Conservation (phyloP, 2,329 filamentous ascomycete genomes). For the Venturia asperata region DNA sequence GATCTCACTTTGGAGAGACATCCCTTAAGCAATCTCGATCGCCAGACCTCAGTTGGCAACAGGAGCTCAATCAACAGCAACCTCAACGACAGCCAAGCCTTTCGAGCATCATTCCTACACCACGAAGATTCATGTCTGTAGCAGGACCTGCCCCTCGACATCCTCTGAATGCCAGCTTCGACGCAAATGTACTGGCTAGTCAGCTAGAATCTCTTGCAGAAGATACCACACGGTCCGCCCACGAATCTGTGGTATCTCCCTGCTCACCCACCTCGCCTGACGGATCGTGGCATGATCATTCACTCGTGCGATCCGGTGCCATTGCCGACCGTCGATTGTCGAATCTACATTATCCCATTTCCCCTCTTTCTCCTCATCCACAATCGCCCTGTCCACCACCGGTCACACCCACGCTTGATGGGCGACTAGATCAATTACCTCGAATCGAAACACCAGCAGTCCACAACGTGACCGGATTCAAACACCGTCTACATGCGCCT, state of each 20-base stretch:
- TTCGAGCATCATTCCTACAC: conserved; percentile 15
- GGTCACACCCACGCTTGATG: conserved; percentile 4
- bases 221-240: neutral
- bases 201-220: conserved; percentile 4
- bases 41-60: neutral
- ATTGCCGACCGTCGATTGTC: conserved; percentile 2
- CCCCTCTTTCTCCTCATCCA: neutral
- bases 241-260: conserved; percentile 9
- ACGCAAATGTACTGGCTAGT: neutral
- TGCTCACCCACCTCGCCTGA: conserved; percentile 12
- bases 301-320: neutral
- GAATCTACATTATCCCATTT: neutral
- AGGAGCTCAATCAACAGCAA: neutral
- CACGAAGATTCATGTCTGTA: conserved; percentile 11
- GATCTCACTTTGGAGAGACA: neutral
- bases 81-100: neutral
- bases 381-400: neutral
- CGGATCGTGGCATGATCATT: neutral
- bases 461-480: neutral
- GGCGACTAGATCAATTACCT: conserved; percentile 7
- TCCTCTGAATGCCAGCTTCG: neutral
- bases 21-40: neutral
- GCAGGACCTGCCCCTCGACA: neutral
- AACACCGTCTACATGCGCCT: neutral
- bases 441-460: neutral